Conservation (phyloP, 441 rosid genomes). For the Daphne laureola region DNA sequence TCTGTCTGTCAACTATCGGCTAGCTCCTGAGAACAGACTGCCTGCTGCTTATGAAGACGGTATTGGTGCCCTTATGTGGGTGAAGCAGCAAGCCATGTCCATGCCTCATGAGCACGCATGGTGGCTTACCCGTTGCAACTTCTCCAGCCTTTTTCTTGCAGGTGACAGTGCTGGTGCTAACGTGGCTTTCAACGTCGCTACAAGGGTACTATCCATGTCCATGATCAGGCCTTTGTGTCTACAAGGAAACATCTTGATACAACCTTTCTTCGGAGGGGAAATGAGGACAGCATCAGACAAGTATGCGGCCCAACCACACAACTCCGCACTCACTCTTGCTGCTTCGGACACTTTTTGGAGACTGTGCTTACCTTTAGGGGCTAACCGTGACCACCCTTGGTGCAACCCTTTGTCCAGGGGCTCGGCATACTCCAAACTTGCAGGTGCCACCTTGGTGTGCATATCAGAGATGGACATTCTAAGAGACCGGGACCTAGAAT, state of each 20-base stretch:
- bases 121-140: constrained; percentile 57
- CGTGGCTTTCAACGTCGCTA: constrained; percentile 51
- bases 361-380: constrained; percentile 44
- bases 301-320: constrained; percentile 22
- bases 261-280: constrained; percentile 65
- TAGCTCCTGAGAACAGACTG: constrained; percentile 77
- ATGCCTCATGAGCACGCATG: constrained; percentile 28
- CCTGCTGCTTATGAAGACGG: constrained; percentile 83
- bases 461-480: constrained; percentile 65
- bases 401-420: constrained; percentile 49
- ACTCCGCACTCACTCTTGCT: constrained; percentile 37
- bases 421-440: constrained; percentile 21
- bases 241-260: constrained; percentile 45
- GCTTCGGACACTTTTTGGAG: constrained; percentile 59
- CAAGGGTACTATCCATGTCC: constrained; percentile 20
- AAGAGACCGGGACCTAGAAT: constrained; percentile 51
- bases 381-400: constrained; percentile 47
- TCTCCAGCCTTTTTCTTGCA: constrained; percentile 39
- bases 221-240: constrained; percentile 22
- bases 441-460: constrained; percentile 37
- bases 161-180: constrained; percentile 93
- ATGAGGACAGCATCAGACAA: constrained; percentile 41
- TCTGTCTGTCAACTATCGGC: constrained; percentile 59
- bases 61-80: constrained; percentile 39
- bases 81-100: constrained; percentile 27